Evolutionary conservation across 495 filamentous ascomycete genomes (phyloP).

Genomic region (Hyaloscypha bicolor): DNA sequence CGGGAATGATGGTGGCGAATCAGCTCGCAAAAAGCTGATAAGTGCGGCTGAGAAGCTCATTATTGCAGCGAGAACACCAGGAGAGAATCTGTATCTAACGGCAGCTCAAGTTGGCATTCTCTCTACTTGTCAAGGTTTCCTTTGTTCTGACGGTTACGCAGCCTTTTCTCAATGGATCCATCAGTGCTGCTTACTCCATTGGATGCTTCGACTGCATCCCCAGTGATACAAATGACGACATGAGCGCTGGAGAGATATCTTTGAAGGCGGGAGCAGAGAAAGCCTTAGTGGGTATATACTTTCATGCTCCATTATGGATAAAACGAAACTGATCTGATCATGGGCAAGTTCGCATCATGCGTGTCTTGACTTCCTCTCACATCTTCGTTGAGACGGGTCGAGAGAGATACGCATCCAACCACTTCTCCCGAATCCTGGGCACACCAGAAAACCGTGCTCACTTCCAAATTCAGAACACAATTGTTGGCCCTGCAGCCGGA

Average conservation of each 20-base stretch:
- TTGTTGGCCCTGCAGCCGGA: constrained; percentile 1
- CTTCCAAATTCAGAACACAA: constrained; percentile 7
- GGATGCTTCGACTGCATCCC: constrained; percentile 9
- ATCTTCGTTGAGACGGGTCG: constrained; percentile 11
- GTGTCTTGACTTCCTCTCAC: constrained; percentile 12
- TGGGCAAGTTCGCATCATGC: constrained; percentile 12
- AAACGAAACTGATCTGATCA: neutral
- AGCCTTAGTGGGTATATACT: constrained; percentile 6
- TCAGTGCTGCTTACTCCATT: constrained; percentile 10
- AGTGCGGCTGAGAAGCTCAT: constrained; percentile 12
- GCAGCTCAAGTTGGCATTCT: constrained; percentile 2
- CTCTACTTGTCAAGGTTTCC: neutral
- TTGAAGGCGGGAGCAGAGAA: constrained; percentile 9
- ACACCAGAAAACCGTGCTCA: constrained; percentile 7
- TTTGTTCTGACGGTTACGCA: neutral
- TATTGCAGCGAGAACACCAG: constrained; percentile 14
- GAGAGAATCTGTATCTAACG: constrained; percentile 11
- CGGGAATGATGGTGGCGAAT: neutral
- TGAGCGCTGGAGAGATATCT: constrained; percentile 7
- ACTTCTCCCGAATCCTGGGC: constrained; percentile 5
- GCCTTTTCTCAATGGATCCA: constrained; percentile 10
- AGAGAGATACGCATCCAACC: neutral
- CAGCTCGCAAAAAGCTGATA: constrained; percentile 2
- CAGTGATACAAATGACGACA: neutral
- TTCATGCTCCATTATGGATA: neutral